These are phyloP conservation scores for Pseudonitzschia multiseries DNA, from an alignment of 108 stramenopile genomes.

Conservation along the genomic window DNA sequence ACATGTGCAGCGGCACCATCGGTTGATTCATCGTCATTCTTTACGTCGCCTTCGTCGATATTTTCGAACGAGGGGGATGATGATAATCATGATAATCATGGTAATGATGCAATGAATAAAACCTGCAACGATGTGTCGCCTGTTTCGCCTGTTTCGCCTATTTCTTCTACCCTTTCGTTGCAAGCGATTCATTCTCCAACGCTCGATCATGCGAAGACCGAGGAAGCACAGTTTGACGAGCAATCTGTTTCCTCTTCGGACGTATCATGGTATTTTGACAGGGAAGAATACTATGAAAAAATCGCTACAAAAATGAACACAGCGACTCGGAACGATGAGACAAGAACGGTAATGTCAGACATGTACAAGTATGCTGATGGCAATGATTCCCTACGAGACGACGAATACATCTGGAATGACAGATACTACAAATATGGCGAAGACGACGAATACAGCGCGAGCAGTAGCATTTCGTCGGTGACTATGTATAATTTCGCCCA, in stretches of 20 bases:
- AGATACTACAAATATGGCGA: neutral
- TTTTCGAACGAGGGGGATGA: neutral
- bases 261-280: neutral
- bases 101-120: too few relatives aligned
- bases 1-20: neutral
- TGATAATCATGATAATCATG: too few relatives aligned
- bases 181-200: neutral
- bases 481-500: conserved; percentile 5
- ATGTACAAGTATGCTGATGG: too few relatives aligned
- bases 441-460: neutral
- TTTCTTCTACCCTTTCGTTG: neutral
- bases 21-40: neutral
- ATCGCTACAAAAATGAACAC: neutral
- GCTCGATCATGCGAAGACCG: neutral
- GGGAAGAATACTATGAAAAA: neutral
- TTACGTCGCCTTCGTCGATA: neutral
- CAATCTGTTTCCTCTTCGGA: neutral
- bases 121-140: neutral
- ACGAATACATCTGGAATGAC: neutral
- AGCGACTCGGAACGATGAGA: neutral
- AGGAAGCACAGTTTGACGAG: neutral
- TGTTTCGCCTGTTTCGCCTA: neutral
- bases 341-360: neutral
- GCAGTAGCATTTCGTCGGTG: conserved; percentile 4
- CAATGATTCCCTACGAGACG: neutral